Conservation (phyloP, 495 filamentous ascomycete genomes). For the Aspergillus sclerotioniger region DNA sequence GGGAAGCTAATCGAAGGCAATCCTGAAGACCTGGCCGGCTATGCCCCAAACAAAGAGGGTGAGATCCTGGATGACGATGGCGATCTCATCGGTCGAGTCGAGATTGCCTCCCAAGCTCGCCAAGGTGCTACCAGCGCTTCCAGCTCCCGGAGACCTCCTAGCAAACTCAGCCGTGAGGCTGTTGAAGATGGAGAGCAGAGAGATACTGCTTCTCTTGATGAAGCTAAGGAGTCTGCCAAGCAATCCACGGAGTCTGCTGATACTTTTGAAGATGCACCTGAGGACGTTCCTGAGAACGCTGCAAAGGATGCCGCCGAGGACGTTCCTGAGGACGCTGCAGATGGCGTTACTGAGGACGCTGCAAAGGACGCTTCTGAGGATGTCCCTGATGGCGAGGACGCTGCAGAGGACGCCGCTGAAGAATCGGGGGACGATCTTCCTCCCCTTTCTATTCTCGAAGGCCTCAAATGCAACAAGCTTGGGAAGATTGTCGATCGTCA, state of each 20-base stretch:
- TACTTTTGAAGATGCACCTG: neutral
- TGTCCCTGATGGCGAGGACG: constrained; percentile 25
- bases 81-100: constrained; percentile 57
- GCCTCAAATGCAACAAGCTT: constrained; percentile 59
- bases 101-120: constrained; percentile 43
- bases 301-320: constrained; percentile 12
- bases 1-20: constrained; percentile 62
- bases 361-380: constrained; percentile 28
- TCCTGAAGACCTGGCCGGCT: constrained; percentile 59
- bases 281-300: constrained; percentile 20
- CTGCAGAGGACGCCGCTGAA: constrained; percentile 32
- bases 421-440: constrained; percentile 44
- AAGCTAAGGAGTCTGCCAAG: neutral
- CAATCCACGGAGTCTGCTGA: neutral
- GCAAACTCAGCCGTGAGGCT: no score
- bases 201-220: neutral
- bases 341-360: constrained; percentile 24
- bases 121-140: neutral
- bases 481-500: constrained; percentile 54
- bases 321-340: constrained; percentile 18
- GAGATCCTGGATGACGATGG: constrained; percentile 66
- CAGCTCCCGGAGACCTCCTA: neutral
- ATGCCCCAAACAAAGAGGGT: constrained; percentile 58
- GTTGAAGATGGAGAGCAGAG: no score
- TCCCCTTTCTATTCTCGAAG: constrained; percentile 59